Base-by-base conservation (phyloP, 306 rosid genomes). In the Luffa aegyptiaca region DNA sequence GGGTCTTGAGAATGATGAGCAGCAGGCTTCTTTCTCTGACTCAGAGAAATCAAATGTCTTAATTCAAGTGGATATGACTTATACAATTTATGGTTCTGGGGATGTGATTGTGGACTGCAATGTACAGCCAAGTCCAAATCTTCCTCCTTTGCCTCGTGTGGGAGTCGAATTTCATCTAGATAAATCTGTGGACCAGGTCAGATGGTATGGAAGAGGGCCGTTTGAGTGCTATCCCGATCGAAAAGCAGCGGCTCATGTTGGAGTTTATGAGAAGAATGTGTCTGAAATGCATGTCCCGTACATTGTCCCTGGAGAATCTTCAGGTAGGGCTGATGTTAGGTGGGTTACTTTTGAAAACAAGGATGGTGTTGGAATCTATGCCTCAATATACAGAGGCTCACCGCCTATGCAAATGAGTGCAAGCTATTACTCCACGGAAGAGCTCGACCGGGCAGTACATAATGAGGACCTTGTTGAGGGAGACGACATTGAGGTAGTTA, bases 191-290 rank as follows among this genome's bases (percentile, higher is more conserved):
- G 91, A 92, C 84, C 89, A 66, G 83, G 80, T 90, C 20, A 81
- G 61, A 46, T 95, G 98, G 97, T 95, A 92, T 17, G 98, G 98
- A 80, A 90, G 93, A 91, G 98, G 98, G 18, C 98, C 96, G 17
- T 91, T 92, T 53, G 98, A 95, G 86, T 92, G 97, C 69, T 92
- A 92, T 85, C 97, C 97, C 0, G 98, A 92, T 86, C 84, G 98
- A 78, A 95, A 92, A 83, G 97, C 92, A 21, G 91, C 93, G n/a
- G 97, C 98, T 13, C 93, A 90, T 65, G 89, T 92, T 37, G 93
- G 84, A 33, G 78, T 91, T 55, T 92, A 92, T 16, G 92, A 92
- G 85, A 78, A 82, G 78, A 90, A 76, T 52, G 90, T 92, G 35
- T 79, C 81, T 39, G 93, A 92, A 79, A 78, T 95, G 97, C 97